Percentiles rank a stretch among this genome's conserved stretches.
phyloP scores from a whole-genome alignment of 192 early-diverging fungal species.

The Chytriomyces confervae region DNA sequence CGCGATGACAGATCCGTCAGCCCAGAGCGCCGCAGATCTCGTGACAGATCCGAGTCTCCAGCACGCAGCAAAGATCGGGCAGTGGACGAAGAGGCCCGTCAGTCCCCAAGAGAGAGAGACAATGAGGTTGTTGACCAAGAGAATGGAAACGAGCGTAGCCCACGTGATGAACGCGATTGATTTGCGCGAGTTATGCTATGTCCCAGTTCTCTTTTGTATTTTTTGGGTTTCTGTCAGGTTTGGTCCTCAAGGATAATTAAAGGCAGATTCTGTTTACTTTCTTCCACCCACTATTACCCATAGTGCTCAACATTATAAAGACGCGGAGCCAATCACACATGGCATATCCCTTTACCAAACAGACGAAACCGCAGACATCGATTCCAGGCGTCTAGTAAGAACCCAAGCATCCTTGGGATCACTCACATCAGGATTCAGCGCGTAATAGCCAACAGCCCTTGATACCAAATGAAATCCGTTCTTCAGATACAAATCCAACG shows the following conservation, averaged over 20 bases:
- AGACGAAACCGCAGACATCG: too few species aligned
- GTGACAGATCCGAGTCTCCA: not conserved
- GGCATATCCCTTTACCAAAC: too few species aligned
- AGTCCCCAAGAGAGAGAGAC: not conserved
- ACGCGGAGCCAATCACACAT: too few species aligned
- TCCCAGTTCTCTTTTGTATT: too few species aligned
- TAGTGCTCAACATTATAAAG: too few species aligned
- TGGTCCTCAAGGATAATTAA: too few species aligned
- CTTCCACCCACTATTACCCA: too few species aligned
- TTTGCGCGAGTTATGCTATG: too few species aligned
- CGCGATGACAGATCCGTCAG: not conserved
- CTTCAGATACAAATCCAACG: constrained; percentile 4
- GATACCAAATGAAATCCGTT: constrained; percentile 16
- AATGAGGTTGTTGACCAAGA: not conserved
- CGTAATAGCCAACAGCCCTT: constrained; percentile 20
- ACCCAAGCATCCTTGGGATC: constrained; percentile 26
- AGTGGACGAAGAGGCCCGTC: not conserved
- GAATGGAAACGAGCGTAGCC: not conserved
- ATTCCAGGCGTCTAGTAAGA: not conserved
- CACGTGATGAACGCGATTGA: not conserved
- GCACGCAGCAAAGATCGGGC: not conserved
- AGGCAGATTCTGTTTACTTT: too few species aligned
- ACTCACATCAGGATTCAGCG: not conserved
- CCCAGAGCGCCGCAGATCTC: not conserved
- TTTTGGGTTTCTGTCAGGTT: too few species aligned